Evolutionary conservation across 495 filamentous ascomycete genomes (phyloP).

Genomic region (Tuber melanosporum): DNA sequence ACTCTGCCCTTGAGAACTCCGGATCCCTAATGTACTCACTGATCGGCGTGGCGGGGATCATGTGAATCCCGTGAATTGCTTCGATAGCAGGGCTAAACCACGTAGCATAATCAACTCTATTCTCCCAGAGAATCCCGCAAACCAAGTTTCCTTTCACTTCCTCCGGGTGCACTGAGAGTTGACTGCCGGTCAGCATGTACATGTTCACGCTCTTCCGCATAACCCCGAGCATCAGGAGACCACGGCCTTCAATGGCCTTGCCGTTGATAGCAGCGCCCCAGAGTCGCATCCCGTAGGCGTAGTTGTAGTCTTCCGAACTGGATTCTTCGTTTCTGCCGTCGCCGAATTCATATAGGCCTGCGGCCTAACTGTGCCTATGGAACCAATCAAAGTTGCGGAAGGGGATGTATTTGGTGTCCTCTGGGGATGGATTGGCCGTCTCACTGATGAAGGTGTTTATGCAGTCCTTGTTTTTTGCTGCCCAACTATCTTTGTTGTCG

Average conservation of each 20-base stretch:
- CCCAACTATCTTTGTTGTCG: slow-evolving; percentile 53
- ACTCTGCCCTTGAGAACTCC: slow-evolving; percentile 73
- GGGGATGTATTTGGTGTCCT: slow-evolving; percentile 73
- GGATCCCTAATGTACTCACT: slow-evolving; percentile 57
- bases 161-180: slow-evolving; percentile 67
- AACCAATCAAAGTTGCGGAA: slow-evolving; percentile 86
- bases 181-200: slow-evolving; percentile 69
- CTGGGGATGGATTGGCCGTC: slow-evolving; percentile 62
- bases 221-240: slow-evolving; percentile 79
- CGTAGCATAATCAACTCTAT: slow-evolving; percentile 89
- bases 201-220: slow-evolving; percentile 60
- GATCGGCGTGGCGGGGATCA: slow-evolving; percentile 75
- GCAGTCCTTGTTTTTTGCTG: slow-evolving; percentile 63
- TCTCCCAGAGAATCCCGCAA: slow-evolving; percentile 89
- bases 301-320: slow-evolving; percentile 81
- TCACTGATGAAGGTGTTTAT: slow-evolving; percentile 75
- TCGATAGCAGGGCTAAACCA: slow-evolving; percentile 81
- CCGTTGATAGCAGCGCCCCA: slow-evolving; percentile 76
- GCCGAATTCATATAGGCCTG: slow-evolving; percentile 72
- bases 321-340: slow-evolving; percentile 91
- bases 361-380: slow-evolving; percentile 90
- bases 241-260: slow-evolving; percentile 71
- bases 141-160: slow-evolving; percentile 76
- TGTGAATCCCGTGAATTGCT: slow-evolving; percentile 89
- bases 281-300: slow-evolving; percentile 85